These are phyloP conservation scores for Fusarium continuum DNA, from an alignment of 2,329 filamentous ascomycete species.

Conservation along the genomic window DNA sequence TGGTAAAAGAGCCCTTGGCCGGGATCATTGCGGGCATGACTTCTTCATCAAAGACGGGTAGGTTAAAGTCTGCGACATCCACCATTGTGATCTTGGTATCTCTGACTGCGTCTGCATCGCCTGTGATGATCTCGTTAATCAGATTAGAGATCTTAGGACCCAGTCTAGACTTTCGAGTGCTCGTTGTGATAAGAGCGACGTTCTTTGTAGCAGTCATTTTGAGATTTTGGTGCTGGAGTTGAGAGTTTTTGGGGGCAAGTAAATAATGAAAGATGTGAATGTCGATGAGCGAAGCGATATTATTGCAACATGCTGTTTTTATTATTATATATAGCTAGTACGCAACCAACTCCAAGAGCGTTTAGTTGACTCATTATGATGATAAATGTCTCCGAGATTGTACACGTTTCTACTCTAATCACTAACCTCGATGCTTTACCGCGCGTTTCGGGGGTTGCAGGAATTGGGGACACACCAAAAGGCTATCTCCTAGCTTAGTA, in stretches of 20 bases:
- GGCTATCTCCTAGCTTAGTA: neutral
- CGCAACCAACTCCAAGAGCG: rapidly evolving
- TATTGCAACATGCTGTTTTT: too few relatives aligned
- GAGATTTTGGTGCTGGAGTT: rapidly evolving
- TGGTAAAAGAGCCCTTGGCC: constrained; percentile 44
- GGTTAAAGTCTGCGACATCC: constrained; percentile 38
- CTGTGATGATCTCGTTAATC: constrained; percentile 14
- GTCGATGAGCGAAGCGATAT: neutral
- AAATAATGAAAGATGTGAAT: too few relatives aligned
- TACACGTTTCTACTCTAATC: neutral
- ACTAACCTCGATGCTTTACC: neutral
- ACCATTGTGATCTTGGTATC: constrained; percentile 4
- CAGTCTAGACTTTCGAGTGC: constrained; percentile 16
- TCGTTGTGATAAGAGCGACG: constrained; percentile 21
- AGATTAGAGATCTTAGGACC: constrained; percentile 7
- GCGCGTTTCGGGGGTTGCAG: neutral
- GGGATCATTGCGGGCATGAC: constrained; percentile 53
- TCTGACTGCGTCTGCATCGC: neutral
- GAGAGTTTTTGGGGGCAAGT: too few relatives aligned
- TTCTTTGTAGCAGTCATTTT: constrained; percentile 7
- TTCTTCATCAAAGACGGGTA: constrained; percentile 58
- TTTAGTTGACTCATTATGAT: neutral
- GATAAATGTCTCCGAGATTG: neutral
- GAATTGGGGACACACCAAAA: too few relatives aligned
- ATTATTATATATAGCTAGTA: neutral